Evolutionary conservation across 208 protist genomes (phyloP).

Genomic region (Giardia muris): DNA sequence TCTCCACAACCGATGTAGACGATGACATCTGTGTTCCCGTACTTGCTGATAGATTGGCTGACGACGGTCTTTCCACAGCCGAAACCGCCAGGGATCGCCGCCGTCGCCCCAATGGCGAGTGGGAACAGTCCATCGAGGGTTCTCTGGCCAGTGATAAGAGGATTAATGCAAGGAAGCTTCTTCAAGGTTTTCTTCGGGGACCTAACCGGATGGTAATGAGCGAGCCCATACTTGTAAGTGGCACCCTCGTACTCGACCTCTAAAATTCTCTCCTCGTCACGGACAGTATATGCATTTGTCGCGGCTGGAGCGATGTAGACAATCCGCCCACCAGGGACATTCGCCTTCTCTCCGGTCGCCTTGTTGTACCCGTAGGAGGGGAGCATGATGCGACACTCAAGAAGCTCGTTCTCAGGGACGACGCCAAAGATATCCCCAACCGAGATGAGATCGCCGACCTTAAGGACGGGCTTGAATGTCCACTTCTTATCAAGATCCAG

Average conservation of each 20-base stretch:
- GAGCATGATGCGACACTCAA: constrained; percentile 86
- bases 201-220: constrained; percentile 87
- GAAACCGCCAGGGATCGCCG: constrained; percentile 97
- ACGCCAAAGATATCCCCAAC: constrained; percentile 82
- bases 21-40: constrained; percentile 97
- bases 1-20: constrained; percentile 99
- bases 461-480: constrained; percentile 56
- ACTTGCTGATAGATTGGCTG: constrained; percentile 98
- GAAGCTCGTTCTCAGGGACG: constrained; percentile 83
- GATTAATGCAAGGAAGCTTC: constrained; percentile 80
- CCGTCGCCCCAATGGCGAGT: constrained; percentile 90
- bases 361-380: constrained; percentile 52
- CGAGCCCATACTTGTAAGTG: constrained; percentile 66
- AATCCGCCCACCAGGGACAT: constrained; percentile 57
- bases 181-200: constrained; percentile 56
- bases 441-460: constrained; percentile 79
- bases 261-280: constrained; percentile 49
- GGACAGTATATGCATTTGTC: constrained; percentile 72
- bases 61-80: constrained; percentile 99
- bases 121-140: constrained; percentile 43
- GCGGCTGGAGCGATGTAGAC: constrained; percentile 68
- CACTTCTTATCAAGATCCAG: constrained; percentile 75
- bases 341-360: not conserved
- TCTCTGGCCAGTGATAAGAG: constrained; percentile 79
- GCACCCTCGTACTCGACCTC: constrained; percentile 59